phyloP scores from a whole-genome alignment of 768 basidiomycete species.

The Crassisporium funariophilum region DNA sequence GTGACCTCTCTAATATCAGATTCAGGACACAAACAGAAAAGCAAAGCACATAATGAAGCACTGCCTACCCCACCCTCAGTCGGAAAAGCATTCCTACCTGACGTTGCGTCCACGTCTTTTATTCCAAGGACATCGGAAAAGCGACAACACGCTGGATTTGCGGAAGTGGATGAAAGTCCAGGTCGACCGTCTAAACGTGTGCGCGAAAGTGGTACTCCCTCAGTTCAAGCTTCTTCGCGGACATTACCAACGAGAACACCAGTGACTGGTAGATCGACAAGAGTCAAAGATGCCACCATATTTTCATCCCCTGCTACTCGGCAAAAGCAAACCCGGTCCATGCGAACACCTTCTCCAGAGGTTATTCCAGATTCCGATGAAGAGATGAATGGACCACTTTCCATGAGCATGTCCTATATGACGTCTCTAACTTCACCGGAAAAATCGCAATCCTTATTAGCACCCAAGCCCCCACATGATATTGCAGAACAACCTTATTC shows the following conservation, averaged over 20 bases:
- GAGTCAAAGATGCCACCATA: not conserved
- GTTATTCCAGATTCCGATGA: slow-evolving; percentile 36
- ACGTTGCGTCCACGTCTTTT: not conserved
- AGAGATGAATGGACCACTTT: slow-evolving; percentile 19
- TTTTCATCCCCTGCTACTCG: no score
- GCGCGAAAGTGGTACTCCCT: not conserved
- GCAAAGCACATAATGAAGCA: slow-evolving; percentile 2
- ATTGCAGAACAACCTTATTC: no score
- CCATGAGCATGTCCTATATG: slow-evolving; percentile 1
- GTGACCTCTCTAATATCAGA: not conserved
- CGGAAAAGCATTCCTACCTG: no score
- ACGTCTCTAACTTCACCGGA: slow-evolving; percentile 1
- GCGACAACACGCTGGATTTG: not conserved
- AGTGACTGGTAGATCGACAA: not conserved
- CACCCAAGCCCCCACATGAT: no score
- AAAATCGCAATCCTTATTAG: no score
- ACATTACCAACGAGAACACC: not conserved
- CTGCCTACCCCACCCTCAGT: not conserved
- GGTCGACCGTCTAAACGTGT: not conserved
- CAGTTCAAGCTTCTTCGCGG: not conserved
- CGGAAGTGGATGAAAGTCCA: not conserved
- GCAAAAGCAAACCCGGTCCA: no score
- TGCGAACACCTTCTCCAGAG: slow-evolving; percentile 24
- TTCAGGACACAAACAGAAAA: slow-evolving; percentile 22
- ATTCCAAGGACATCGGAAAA: not conserved